A percentile compares a stretch with the other conserved stretches of the same genome.
Conservation (phyloP, 2,329 filamentous ascomycete species). For the Cercospora citrullina region DNA sequence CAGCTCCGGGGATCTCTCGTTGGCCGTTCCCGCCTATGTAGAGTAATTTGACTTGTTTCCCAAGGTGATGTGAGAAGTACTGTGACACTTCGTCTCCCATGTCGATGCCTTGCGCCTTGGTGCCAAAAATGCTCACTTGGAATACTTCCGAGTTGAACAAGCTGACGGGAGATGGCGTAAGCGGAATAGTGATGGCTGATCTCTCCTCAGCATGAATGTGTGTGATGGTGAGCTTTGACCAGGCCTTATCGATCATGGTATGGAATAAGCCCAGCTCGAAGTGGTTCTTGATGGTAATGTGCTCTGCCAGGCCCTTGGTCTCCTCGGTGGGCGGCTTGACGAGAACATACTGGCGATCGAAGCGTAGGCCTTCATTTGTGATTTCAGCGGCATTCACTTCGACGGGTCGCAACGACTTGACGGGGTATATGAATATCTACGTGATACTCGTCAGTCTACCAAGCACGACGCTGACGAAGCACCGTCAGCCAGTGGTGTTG, state of each 20-base stretch:
- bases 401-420: slow-evolving; percentile 38
- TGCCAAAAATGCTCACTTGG: slow-evolving; percentile 39
- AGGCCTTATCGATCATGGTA: slow-evolving; percentile 36
- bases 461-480: not conserved
- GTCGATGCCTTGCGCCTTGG: slow-evolving; percentile 37
- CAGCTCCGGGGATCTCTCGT: slow-evolving; percentile 38
- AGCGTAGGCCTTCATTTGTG: slow-evolving; percentile 39
- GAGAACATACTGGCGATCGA: slow-evolving; percentile 40
- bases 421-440: slow-evolving; percentile 40
- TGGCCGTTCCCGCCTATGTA: slow-evolving; percentile 40
- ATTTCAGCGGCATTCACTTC: slow-evolving; percentile 38
- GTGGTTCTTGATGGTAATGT: slow-evolving; percentile 41
- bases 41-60: slow-evolving; percentile 30
- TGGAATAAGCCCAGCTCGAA: slow-evolving; percentile 39
- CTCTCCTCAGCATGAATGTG: slow-evolving; percentile 35
- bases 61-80: slow-evolving; percentile 37
- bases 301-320: slow-evolving; percentile 36
- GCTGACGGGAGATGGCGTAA: slow-evolving; percentile 37
- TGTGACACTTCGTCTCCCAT: slow-evolving; percentile 37
- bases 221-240: slow-evolving; percentile 40
- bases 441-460: slow-evolving; percentile 7
- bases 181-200: slow-evolving; percentile 32
- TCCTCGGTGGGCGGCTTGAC: slow-evolving; percentile 36
- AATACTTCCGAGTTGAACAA: slow-evolving; percentile 33
- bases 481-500: not conserved